These are phyloP conservation scores for Ilyonectria mors-panacis DNA, from an alignment of 2,329 filamentous ascomycete genomes.

Conservation along the genomic window DNA sequence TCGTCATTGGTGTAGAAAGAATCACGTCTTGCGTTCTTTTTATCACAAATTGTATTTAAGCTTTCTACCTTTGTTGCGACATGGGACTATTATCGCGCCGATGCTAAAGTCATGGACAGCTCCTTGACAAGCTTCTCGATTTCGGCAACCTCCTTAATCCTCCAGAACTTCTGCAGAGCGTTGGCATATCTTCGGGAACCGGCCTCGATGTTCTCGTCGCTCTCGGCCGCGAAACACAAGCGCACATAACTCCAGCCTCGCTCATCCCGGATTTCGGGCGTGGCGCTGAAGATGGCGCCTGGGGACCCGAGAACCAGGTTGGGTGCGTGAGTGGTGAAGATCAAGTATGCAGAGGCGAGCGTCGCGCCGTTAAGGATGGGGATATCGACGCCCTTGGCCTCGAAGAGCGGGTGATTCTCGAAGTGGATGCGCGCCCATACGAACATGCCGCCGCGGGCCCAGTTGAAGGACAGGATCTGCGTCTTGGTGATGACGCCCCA, in stretches of 20 bases:
- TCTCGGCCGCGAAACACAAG: conserved; percentile 88
- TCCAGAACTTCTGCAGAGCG: conserved; percentile 83
- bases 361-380: conserved; percentile 66
- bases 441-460: conserved; percentile 93
- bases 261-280: conserved; percentile 67
- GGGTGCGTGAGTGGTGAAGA: conserved; percentile 78
- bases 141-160: conserved; percentile 75
- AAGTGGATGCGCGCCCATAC: conserved; percentile 84
- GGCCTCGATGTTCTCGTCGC: conserved; percentile 76
- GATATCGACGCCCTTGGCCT: conserved; percentile 49
- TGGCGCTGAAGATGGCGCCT: conserved; percentile 81
- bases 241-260: conserved; percentile 81
- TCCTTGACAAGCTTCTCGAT: conserved; percentile 74
- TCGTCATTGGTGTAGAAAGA: background rate
- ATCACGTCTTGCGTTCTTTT: background rate
- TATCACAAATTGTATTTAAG: background rate
- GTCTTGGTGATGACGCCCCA: conserved; percentile 85
- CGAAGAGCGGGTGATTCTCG: conserved; percentile 79
- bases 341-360: conserved; percentile 77
- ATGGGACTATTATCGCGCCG: no score
- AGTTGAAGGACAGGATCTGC: conserved; percentile 81
- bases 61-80: background rate
- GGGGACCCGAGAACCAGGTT: conserved; percentile 79
- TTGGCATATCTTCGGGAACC: conserved; percentile 76
- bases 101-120: conserved; percentile 33